These are phyloP conservation scores for Saitoella complicata DNA, from an alignment of 805 yeast species.

Conservation along the genomic window DNA sequence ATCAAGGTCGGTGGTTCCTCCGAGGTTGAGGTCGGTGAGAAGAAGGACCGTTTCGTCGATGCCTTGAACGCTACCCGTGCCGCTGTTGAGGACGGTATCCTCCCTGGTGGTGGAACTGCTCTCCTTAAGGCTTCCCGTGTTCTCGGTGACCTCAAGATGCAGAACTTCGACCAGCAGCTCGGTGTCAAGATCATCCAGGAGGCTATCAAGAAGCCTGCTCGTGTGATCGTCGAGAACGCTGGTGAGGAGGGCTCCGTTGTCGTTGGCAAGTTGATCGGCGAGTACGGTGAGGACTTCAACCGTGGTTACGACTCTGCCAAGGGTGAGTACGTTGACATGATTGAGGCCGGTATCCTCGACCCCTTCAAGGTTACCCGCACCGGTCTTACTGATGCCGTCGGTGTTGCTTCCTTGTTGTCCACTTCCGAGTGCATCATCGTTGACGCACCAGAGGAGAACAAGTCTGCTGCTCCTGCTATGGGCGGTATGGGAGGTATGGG, in stretches of 20 bases:
- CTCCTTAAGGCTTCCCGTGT: slow-evolving; percentile 75
- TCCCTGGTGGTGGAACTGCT: slow-evolving; percentile 99
- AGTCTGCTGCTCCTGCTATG: slow-evolving; percentile 39
- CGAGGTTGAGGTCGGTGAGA: slow-evolving; percentile 96
- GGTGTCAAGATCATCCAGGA: slow-evolving; percentile 88
- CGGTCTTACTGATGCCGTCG: slow-evolving; percentile 89
- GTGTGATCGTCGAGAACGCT: slow-evolving; percentile 87
- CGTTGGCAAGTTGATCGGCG: slow-evolving; percentile 64
- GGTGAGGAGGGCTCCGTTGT: slow-evolving; percentile 96
- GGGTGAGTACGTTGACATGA: slow-evolving; percentile 90
- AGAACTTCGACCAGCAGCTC: slow-evolving; percentile 87
- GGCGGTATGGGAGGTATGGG: slow-evolving; percentile 54
- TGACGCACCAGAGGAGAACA: slow-evolving; percentile 61
- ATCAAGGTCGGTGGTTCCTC: slow-evolving; percentile 94
- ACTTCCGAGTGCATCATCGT: slow-evolving; percentile 98
- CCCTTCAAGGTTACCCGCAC: slow-evolving; percentile 96
- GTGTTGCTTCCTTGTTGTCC: slow-evolving; percentile 93
- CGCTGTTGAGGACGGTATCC: slow-evolving; percentile 95
- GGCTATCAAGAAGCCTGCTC: slow-evolving; percentile 91
- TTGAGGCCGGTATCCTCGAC: slow-evolving; percentile 92
- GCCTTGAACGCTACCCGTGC: slow-evolving; percentile 98
- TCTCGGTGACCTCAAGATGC: slow-evolving; percentile 43
- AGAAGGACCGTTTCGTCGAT: slow-evolving; percentile 98
- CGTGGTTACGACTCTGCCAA: slow-evolving; percentile 83
- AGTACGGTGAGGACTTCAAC: slow-evolving; percentile 56